Base-by-base conservation (phyloP, 148 eudicot genomes). In the Rhododendron griersonianum region DNA sequence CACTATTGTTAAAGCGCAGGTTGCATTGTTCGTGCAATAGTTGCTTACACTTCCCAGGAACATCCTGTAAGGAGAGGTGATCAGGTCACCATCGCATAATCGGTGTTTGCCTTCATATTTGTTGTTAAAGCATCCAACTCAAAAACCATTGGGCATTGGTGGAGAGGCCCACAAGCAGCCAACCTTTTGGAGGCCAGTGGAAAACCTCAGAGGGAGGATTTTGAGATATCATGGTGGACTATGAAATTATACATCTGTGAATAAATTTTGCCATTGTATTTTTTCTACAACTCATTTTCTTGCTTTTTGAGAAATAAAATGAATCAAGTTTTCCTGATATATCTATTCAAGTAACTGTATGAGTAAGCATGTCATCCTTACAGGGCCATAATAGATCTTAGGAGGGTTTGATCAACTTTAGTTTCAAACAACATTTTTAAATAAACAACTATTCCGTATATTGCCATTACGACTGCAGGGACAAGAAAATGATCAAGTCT, bases 31-130 rank as follows among this genome's bases (percentile, higher is more conserved):
- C 78, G 91, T 89, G 87, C 98, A 95, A 81, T 93, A 92, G 89
- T 92, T 94, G 92, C 98, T 95, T 73, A 94, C 96, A 86, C 98
- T 95, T 89, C 98, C 98, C 83, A 94, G 71, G 89, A 95, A 93
- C 91, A 94, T 92, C 88, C 98, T 95, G 93, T 57, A 75, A 53
- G 28, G 67, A 77, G 3, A 69, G 69, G 69, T 33, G 57, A 13
- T 59, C 69, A 59, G 41, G 39, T 44, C 37, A 53, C 33, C 30
- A 53, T 69, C 7, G 28, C 28, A 63, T n/a, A 21, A n/a, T 78
- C 35, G 0, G 35, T 3, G 37, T 79, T 79, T 25, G 57, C 51
- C 9, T 80, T 28, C 39, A 81, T 33, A 33, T 30, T 55, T 81
- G 25, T 25, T 30, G 39, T 71, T 30, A 33, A 15, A 13, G 41